These are phyloP conservation scores for Venturia aucupariae DNA, from an alignment of 2,329 filamentous ascomycete species.

Conservation along the genomic window DNA sequence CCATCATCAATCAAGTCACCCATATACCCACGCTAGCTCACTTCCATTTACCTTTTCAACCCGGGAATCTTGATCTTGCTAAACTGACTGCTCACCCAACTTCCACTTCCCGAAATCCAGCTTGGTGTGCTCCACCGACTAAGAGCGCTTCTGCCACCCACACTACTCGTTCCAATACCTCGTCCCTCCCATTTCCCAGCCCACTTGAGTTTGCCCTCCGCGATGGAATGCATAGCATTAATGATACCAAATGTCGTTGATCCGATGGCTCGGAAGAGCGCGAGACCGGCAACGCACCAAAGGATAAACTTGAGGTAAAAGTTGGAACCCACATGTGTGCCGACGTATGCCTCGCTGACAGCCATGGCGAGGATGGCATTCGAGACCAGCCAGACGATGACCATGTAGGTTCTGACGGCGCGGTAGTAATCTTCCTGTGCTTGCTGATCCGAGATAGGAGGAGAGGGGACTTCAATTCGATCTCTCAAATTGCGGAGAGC, in stretches of 20 bases:
- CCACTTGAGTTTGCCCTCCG: slow-evolving; percentile 71
- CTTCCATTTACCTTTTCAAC: background rate
- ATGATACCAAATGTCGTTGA: slow-evolving; percentile 73
- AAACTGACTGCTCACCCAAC: slow-evolving; percentile 24
- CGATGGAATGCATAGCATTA: slow-evolving; percentile 72
- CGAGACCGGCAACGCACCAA: slow-evolving; percentile 79
- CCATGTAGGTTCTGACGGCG: slow-evolving; percentile 95
- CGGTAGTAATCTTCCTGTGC: slow-evolving; percentile 98
- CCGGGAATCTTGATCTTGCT: background rate
- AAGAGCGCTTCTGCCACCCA: slow-evolving; percentile 25
- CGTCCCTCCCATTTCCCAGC: slow-evolving; percentile 16
- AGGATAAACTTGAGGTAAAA: slow-evolving; percentile 88
- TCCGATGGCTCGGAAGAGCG: slow-evolving; percentile 80
- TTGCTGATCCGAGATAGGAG: slow-evolving; percentile 61
- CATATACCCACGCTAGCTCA: background rate
- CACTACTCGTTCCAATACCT: slow-evolving; percentile 21
- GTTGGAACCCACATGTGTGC: slow-evolving; percentile 65
- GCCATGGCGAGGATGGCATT: slow-evolving; percentile 93
- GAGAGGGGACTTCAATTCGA: slow-evolving; percentile 66
- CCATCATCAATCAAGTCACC: background rate
- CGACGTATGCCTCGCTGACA: slow-evolving; percentile 75
- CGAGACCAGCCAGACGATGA: slow-evolving; percentile 84
- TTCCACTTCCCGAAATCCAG: slow-evolving; percentile 27
- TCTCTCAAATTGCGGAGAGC: slow-evolving; percentile 93
- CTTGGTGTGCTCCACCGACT: slow-evolving; percentile 29